Evolutionary conservation across 768 basidiomycete genomes (phyloP), one percentile per base, ranked within the genome.

Genomic region (Phylloporus sp.): DNA sequence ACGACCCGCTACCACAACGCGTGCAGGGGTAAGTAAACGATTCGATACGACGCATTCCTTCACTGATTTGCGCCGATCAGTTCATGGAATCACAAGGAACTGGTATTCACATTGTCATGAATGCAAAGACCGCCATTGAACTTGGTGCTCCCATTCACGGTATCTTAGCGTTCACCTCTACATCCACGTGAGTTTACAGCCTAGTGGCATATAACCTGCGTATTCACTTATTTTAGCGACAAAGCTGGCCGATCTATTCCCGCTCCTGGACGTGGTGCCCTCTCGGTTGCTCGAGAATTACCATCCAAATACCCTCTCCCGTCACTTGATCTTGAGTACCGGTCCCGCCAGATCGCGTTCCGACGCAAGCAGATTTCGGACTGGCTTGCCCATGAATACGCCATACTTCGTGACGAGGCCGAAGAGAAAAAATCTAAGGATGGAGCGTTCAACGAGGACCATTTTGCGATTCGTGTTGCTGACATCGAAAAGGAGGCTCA

Each of bases 191-290:
- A 65, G 89, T 78, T 11, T 27, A 3, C 27, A n/a, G 31, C 29
- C 40, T 24, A 18, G 26, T 16, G 20, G 34, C 44, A 22, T 29
- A 43, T 3, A 22, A 18, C 29, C 28, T 12, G 27, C 27, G 26
- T 49, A 45, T 39, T 61, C 34, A 62, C 35, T 44, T 22, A 23
- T 49, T 43, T 38, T 58, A 95, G 90, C 59, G 97, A 99, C 77
- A 99, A 99, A 74, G 95, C 97, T 54, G 97, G 97, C 16, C 93
- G 97, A 45, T 97, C 95, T 4, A 85, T 99, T 50, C 97, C 97
- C 40, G 97, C 97, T 53, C 97, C 97, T 44, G 97, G 97, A 50
- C 86, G 86, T 53, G 97, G 97, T 58, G 89, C 93, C 24, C 80
- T 99, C 34, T 82, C 85, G 10, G 84, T 95, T 50, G 97, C 93